Base-by-base conservation (phyloP, 352 stramenopile genomes). In the Albugo candida region DNA sequence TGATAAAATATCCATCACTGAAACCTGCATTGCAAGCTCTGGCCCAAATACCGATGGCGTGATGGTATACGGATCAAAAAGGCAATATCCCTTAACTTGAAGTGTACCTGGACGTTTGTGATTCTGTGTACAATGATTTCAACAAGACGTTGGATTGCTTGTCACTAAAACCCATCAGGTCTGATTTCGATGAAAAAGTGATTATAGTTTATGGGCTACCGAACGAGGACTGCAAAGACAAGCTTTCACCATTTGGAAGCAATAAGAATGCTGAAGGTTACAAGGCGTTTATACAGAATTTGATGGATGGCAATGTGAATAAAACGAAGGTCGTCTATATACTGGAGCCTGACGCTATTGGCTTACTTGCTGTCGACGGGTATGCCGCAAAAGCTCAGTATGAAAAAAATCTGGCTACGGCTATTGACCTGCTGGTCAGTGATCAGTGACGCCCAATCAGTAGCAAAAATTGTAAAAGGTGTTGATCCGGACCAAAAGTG, bases 21-120 rank as follows among this genome's bases (percentile, higher is more conserved):
- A 51, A 54, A 14, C 55, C 52, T 14, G 65, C 67, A 1, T 45
- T 82, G 11, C 47, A 50, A 1, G 51, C 61, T 17, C 41, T 81
- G 10, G 53, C 63, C 38, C 48, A 69, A 18, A 59, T 70, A 45
- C 58, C 63, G 6, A 65, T 70, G 19, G 61, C 64, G 43, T 64
- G 63, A 1, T 80, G 65, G 64, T 81, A 81, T 54, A 69, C 68
- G 20, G 68, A 81, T n/a, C n/a, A n/a, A n/a, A n/a, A n/a, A n/a
- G n/a, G n/a, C n/a, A n/a, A n/a, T 45, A 60, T 64, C 36, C 44
- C 18, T 21, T 20, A 53, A 13, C 43, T 55, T n/a, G 47, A 56
- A 17, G 43, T 59, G 1, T 54, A 54, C 2, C 47, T 34, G 5
- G 39, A 49, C 11, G 4, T 52, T 16, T 16, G 16, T 16, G n/a